Base-by-base conservation (phyloP, 805 yeast species). In the Wickerhamomyces ciferrii region DNA sequence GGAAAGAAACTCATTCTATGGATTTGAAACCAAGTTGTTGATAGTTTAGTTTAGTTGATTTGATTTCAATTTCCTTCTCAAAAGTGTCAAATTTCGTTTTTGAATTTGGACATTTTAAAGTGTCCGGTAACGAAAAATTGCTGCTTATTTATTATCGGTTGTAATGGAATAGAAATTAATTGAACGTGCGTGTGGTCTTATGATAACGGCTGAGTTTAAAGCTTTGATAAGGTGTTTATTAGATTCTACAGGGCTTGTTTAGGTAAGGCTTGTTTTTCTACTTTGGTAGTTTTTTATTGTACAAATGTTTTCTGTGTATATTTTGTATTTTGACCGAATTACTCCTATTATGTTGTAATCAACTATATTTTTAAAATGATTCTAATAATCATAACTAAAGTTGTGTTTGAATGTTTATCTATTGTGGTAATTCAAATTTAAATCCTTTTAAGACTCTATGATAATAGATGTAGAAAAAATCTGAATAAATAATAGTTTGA, bases 381-480 rank as follows among this genome's bases (percentile, higher is more conserved):
- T n/a, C n/a, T n/a, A n/a, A n/a, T n/a, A n/a, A n/a, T n/a, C n/a
- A n/a, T n/a, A n/a, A n/a, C n/a, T n/a, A n/a, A n/a, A n/a, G n/a
- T n/a, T n/a, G n/a, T n/a, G n/a, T n/a, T n/a, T n/a, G n/a, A n/a
- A n/a, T n/a, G n/a, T n/a, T n/a, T n/a, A n/a, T n/a, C n/a, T n/a
- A 31, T 31, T 31, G 35, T 15, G 96, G 96, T 55, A 92, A 74
- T 54, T 82, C 84, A 55, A 87, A 82, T 57, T 79, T 81, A 64
- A 81, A 75, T 40, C 92, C 95, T 63, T 84, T 82, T 72, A 90
- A 72, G 44, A 94, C 96, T 58, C 73, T 78, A 46, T 71, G 75
- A 70, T 92, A 92, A 69, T 94, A 94, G 53, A 94, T 75, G 69
- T 89, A 94, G 70, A 94, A 94, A 74, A 94, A 94, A 69, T 94